Percentiles rank a stretch among this genome's conserved stretches.
phyloP scores from a whole-genome alignment of 2,329 filamentous ascomycete genomes.

The Talaromyces sp. region DNA sequence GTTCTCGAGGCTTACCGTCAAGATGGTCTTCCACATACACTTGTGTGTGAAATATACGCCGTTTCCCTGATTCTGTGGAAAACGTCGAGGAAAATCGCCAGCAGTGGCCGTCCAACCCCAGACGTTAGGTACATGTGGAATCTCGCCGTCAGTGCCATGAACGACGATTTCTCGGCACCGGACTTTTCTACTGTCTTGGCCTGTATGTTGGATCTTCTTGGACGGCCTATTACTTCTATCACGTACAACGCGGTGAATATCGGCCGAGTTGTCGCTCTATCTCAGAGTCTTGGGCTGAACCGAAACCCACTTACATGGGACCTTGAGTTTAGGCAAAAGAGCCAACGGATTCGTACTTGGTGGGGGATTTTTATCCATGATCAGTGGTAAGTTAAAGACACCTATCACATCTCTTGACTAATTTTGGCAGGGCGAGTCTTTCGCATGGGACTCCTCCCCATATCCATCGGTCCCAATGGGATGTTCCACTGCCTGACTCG shows the following conservation, averaged over 20 bases:
- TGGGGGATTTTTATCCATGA: slow-evolving; percentile 52
- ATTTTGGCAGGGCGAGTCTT: slow-evolving; percentile 41
- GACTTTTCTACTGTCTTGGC: slow-evolving; percentile 49
- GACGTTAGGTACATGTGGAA: slow-evolving; percentile 54
- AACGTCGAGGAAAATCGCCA: slow-evolving; percentile 21
- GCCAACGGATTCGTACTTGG: slow-evolving; percentile 49
- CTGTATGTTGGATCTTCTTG: slow-evolving; percentile 48
- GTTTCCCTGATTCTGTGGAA: slow-evolving; percentile 48
- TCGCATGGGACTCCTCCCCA: slow-evolving; percentile 49
- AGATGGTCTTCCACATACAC: slow-evolving; percentile 44
- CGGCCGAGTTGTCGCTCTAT: slow-evolving; percentile 46
- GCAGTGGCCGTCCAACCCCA: slow-evolving; percentile 26
- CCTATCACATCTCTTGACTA: slow-evolving; percentile 4
- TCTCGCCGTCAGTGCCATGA: slow-evolving; percentile 48
- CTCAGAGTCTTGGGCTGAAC: slow-evolving; percentile 52
- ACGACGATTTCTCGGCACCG: slow-evolving; percentile 49
- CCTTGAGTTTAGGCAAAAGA: slow-evolving; percentile 45
- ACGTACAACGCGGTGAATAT: slow-evolving; percentile 48
- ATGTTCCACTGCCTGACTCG: slow-evolving; percentile 34
- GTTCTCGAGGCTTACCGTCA: slow-evolving; percentile 40
- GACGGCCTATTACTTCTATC: slow-evolving; percentile 48
- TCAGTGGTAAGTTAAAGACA: slow-evolving; percentile 38
- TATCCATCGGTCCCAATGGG: slow-evolving; percentile 39
- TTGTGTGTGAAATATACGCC: slow-evolving; percentile 48
- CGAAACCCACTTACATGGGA: slow-evolving; percentile 48